These are phyloP conservation scores for Calonectria hongkongensis DNA, from an alignment of 2,329 filamentous ascomycete genomes.

Conservation along the genomic window DNA sequence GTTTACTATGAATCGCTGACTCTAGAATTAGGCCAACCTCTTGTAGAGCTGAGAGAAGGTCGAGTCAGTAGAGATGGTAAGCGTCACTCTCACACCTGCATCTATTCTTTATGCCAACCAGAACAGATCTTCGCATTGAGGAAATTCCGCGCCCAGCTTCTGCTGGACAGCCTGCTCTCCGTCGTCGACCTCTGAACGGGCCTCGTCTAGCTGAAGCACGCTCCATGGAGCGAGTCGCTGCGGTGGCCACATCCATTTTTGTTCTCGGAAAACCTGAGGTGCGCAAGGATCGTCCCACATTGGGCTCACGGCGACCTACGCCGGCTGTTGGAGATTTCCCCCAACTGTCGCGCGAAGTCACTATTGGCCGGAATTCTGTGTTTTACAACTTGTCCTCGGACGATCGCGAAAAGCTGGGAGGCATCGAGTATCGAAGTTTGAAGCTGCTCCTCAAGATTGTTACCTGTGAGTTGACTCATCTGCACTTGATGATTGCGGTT, in stretches of 20 bases:
- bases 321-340: constrained; percentile 57
- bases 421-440: constrained; percentile 71
- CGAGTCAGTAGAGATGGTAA: constrained; percentile 49
- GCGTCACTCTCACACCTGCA: neutral
- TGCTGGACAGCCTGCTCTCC: constrained; percentile 40
- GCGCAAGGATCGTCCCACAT: constrained; percentile 38
- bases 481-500: rapidly evolving
- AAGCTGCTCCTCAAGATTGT: constrained; percentile 70
- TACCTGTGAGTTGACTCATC: constrained; percentile 54
- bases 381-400: constrained; percentile 65
- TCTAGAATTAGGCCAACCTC: constrained; percentile 49
- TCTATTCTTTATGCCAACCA: neutral
- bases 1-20: constrained; percentile 11
- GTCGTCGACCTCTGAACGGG: constrained; percentile 51
- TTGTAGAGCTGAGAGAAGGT: constrained; percentile 52
- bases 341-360: constrained; percentile 64
- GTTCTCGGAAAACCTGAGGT: constrained; percentile 57
- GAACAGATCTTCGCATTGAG: constrained; percentile 49
- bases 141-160: constrained; percentile 42
- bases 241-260: constrained; percentile 62
- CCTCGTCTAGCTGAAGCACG: constrained; percentile 55
- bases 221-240: constrained; percentile 60
- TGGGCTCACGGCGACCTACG: constrained; percentile 40
- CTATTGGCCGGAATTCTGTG: constrained; percentile 67
- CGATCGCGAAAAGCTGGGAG: constrained; percentile 68